Percentiles rank a stretch among this genome's conserved stretches.
Evolutionary conservation across 352 stramenopile species (phyloP).

Genomic region (Globisporangium cylindrosporum): DNA sequence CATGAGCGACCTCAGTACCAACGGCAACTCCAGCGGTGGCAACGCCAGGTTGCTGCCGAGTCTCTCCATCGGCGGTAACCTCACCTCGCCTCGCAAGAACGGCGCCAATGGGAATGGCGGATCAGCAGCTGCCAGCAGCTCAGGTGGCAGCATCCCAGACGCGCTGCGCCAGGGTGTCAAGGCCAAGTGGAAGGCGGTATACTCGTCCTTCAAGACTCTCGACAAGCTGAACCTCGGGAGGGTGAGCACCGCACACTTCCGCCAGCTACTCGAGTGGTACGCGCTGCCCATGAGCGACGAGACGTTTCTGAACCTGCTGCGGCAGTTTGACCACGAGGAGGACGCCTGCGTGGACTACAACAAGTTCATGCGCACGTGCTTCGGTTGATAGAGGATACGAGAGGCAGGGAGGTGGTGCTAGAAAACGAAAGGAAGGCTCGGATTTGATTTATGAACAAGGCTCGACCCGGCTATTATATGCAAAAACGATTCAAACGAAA

Average conservation of each 20-base stretch:
- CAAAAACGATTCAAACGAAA: neutral
- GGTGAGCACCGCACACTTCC: constrained; percentile 60
- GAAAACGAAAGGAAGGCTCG: neutral
- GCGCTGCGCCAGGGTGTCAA: constrained; percentile 40
- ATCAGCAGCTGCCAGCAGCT: neutral
- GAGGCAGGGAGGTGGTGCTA: neutral
- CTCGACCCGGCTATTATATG: neutral
- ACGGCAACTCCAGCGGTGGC: constrained; percentile 9
- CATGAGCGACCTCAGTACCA: constrained; percentile 32
- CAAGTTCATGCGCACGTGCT: constrained; percentile 65
- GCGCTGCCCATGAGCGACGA: constrained; percentile 49
- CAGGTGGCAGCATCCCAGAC: constrained; percentile 31
- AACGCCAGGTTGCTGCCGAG: constrained; percentile 26
- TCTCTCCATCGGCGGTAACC: constrained; percentile 4
- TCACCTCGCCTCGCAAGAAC: constrained; percentile 6
- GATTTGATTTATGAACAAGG: neutral
- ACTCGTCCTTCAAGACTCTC: constrained; percentile 60
- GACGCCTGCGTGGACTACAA: constrained; percentile 75
- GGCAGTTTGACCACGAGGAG: constrained; percentile 53
- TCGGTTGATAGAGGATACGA: constrained; percentile 19
- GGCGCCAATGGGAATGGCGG: neutral
- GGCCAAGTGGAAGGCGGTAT: constrained; percentile 55
- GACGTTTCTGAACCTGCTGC: constrained; percentile 51
- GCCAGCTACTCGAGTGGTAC: constrained; percentile 76
- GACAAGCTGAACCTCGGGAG: constrained; percentile 54